Conservation (phyloP, 108 stramenopile genomes). For the Pelagomonas calceolata region DNA sequence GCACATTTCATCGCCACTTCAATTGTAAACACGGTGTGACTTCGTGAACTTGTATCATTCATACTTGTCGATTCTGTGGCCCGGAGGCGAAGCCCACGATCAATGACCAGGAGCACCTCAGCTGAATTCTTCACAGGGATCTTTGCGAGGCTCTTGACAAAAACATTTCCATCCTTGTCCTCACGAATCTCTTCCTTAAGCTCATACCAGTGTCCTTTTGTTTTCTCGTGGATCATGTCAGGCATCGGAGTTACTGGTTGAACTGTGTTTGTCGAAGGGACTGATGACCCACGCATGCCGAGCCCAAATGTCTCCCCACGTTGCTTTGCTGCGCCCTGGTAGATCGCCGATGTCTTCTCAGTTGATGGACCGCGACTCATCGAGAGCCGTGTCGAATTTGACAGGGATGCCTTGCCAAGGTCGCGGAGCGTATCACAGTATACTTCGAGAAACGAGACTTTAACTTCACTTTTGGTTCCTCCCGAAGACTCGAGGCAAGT, state of each 20-base stretch:
- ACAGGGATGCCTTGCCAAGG: constrained; percentile 33
- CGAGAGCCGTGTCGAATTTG: neutral
- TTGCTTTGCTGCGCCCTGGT: neutral
- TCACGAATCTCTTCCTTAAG: constrained; percentile 45
- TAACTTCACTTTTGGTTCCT: constrained; percentile 19
- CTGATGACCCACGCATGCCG: neutral
- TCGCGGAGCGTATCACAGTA: constrained; percentile 51
- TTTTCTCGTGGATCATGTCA: neutral
- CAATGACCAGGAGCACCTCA: constrained; percentile 39
- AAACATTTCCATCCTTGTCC: constrained; percentile 44
- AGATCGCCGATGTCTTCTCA: constrained; percentile 24
- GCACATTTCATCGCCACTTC: constrained; percentile 13
- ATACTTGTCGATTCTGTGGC: constrained; percentile 47
- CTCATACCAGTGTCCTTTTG: constrained; percentile 1
- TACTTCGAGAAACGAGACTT: constrained; percentile 44
- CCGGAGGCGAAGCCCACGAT: constrained; percentile 30
- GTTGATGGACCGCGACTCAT: neutral
- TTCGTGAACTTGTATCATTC: constrained; percentile 35
- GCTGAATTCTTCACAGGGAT: constrained; percentile 32
- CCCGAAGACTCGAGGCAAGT: neutral
- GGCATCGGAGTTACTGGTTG: neutral
- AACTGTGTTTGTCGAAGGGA: constrained; percentile 2
- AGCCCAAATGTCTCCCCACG: neutral
- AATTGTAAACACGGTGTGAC: constrained; percentile 23
- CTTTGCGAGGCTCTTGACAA: constrained; percentile 41